phyloP scores from a whole-genome alignment of 768 basidiomycete genomes.

The Boletus pseudopeckii region DNA sequence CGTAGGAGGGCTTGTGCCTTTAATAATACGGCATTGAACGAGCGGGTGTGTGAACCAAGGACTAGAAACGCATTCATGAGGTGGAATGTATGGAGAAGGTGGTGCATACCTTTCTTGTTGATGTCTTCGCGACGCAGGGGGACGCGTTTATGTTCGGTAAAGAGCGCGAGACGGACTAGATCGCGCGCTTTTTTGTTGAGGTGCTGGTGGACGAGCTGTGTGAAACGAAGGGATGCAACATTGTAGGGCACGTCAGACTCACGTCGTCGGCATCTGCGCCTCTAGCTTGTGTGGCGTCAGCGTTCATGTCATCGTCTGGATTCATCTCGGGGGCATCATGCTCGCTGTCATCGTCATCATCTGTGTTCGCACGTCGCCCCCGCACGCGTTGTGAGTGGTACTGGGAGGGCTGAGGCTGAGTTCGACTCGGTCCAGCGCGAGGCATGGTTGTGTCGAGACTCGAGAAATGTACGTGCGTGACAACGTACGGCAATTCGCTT shows the following conservation, averaged over 20 bases:
- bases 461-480: too few species aligned
- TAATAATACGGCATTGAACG: constrained; percentile 63
- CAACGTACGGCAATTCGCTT: too few species aligned
- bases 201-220: constrained; percentile 43
- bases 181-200: constrained; percentile 62
- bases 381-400: too few species aligned
- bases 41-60: constrained; percentile 44
- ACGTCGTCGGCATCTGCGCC: too few species aligned
- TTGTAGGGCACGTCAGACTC: background rate
- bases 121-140: constrained; percentile 81
- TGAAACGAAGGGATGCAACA: background rate
- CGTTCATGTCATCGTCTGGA: constrained; percentile 28
- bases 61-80: constrained; percentile 30
- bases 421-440: too few species aligned
- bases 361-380: constrained; percentile 22
- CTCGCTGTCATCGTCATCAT: constrained; percentile 36
- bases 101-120: constrained; percentile 65
- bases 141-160: constrained; percentile 67
- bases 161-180: constrained; percentile 78
- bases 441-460: too few species aligned
- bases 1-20: constrained; percentile 62
- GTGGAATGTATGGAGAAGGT: background rate
- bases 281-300: constrained; percentile 22
- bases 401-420: too few species aligned
- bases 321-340: constrained; percentile 23